A percentile compares a stretch with the other conserved stretches of the same genome.
Evolutionary conservation across 129 eudicot species (phyloP).

Genomic region (Escallonia rubra): DNA sequence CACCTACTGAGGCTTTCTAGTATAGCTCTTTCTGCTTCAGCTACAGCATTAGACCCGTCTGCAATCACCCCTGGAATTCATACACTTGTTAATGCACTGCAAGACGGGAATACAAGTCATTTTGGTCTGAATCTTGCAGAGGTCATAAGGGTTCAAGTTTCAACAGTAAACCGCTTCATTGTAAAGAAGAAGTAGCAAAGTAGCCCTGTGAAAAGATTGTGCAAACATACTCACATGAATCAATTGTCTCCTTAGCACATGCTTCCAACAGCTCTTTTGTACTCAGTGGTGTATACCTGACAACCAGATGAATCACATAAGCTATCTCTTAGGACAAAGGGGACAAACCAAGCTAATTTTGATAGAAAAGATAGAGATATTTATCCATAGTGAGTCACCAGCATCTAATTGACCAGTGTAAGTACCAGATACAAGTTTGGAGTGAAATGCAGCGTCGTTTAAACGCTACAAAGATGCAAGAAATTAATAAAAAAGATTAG

Average conservation of each 20-base stretch:
- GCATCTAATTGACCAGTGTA: neutral
- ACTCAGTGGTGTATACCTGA: constrained; percentile 78
- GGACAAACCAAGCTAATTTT: neutral
- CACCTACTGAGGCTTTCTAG: constrained; percentile 92
- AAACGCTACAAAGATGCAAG: neutral
- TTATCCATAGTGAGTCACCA: neutral
- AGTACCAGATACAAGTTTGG: too few relatives aligned
- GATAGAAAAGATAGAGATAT: neutral
- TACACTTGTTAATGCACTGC: constrained; percentile 29
- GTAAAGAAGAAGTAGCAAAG: neutral
- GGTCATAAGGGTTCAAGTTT: too few relatives aligned
- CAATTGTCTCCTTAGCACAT: constrained; percentile 61
- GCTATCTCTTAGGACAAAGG: constrained; percentile 4
- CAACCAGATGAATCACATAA: constrained; percentile 15
- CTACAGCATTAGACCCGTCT: constrained; percentile 75
- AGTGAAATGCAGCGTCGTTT: neutral
- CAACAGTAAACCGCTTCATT: neutral
- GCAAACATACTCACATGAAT: constrained; percentile 62
- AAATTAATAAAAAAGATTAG: neutral
- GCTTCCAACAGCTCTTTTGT: constrained; percentile 82
- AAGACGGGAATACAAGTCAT: constrained; percentile 12
- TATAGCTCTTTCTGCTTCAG: constrained; percentile 72
- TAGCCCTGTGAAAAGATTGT: neutral
- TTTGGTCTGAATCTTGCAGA: neutral
- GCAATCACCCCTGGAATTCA: constrained; percentile 49